Evolutionary conservation across 768 basidiomycete species (phyloP).

Genomic region (Peribolospora kevripleyi): DNA sequence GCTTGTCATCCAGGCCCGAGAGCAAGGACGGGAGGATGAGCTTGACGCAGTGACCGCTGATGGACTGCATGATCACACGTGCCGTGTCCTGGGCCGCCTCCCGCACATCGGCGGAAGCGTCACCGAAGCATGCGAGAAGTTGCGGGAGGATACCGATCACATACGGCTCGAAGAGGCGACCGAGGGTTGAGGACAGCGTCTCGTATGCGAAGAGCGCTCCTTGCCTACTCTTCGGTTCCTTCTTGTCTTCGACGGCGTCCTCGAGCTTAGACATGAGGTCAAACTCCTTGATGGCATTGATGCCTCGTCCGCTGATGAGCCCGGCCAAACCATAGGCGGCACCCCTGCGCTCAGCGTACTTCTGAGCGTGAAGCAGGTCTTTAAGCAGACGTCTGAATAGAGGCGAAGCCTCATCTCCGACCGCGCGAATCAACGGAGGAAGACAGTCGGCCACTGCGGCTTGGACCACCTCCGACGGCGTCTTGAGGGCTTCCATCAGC

Average conservation of each 20-base stretch:
- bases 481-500: conserved; percentile 67
- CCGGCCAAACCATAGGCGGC: conserved; percentile 92
- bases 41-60: conserved; percentile 60
- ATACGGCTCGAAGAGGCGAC: conserved; percentile 82
- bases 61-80: conserved; percentile 76
- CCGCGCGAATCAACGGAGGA: conserved; percentile 52
- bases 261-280: conserved; percentile 48
- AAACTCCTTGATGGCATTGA: conserved; percentile 62
- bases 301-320: conserved; percentile 69
- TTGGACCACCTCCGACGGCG: conserved; percentile 87
- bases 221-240: conserved; percentile 60
- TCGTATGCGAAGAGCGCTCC: conserved; percentile 90
- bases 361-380: conserved; percentile 49
- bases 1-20: conserved; percentile 82
- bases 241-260: conserved; percentile 66
- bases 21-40: conserved; percentile 73
- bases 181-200: conserved; percentile 61
- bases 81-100: conserved; percentile 83
- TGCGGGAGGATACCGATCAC: conserved; percentile 60
- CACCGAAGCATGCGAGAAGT: conserved; percentile 63
- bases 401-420: conserved; percentile 34
- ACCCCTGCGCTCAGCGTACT: conserved; percentile 85
- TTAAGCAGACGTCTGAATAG: conserved; percentile 56
- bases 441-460: conserved; percentile 89
- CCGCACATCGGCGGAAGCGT: conserved; percentile 60